Percentiles rank a stretch among this genome's conserved stretches.
Evolutionary conservation across 2,329 filamentous ascomycete genomes (phyloP).

Genomic region (Furcasterigmium sp.): DNA sequence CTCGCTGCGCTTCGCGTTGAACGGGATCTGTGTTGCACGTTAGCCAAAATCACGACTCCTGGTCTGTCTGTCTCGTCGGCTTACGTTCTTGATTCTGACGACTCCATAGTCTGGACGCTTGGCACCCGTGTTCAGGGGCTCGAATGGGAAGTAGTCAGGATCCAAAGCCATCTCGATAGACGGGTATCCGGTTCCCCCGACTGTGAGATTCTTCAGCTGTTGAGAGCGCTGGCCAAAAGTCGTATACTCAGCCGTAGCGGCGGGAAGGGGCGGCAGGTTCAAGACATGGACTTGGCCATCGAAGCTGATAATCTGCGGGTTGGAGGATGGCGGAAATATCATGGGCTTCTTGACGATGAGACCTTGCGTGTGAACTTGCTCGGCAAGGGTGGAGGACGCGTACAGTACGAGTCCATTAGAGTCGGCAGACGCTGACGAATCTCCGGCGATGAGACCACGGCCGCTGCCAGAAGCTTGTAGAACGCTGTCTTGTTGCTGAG

Average conservation of each 20-base stretch:
- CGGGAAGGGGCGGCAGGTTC: background rate
- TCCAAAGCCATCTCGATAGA: conserved; percentile 26
- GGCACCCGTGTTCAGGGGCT: conserved; percentile 16
- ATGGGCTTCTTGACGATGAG: background rate
- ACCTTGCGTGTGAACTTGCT: no score
- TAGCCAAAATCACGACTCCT: background rate
- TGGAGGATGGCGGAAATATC: background rate
- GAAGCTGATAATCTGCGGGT: background rate
- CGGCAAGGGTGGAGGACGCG: no score
- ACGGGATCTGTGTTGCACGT: conserved; percentile 60
- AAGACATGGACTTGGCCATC: background rate
- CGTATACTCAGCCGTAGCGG: conserved; percentile 9
- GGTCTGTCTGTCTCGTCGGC: conserved; percentile 13
- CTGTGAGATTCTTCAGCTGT: conserved; percentile 30
- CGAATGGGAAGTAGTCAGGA: conserved; percentile 39
- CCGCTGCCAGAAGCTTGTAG: no score
- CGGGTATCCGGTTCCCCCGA: conserved; percentile 25
- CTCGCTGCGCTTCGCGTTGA: conserved; percentile 45
- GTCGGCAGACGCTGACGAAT: no score
- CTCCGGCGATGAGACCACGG: no score
- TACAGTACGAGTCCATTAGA: no score
- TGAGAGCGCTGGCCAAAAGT: conserved; percentile 25
- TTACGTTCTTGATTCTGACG: conserved; percentile 45
- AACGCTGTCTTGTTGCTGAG: no score
- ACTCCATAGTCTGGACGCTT: conserved; percentile 33